Base-by-base conservation (phyloP, 2,329 filamentous ascomycete species). In the Xylariaceae sp. region DNA sequence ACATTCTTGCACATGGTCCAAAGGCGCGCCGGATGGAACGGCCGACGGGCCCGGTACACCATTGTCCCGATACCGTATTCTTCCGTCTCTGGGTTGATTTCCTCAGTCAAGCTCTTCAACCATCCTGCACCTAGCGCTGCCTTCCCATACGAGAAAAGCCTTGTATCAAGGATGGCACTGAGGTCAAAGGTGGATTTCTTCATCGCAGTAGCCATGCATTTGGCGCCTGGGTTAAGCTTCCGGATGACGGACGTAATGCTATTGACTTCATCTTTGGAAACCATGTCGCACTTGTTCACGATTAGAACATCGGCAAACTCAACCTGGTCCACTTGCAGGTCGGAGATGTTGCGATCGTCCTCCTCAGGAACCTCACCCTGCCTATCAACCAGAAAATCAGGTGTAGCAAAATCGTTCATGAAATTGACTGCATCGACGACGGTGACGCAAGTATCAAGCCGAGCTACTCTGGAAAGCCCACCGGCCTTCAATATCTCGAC, bases 261-360 rank as follows among this genome's bases (percentile, higher is more conserved):
- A 67, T 72, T 39, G 9, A 54, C 34, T 31, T 58, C 53, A 1
- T 52, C 48, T 24, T 49, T 44, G 6, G 51, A 16, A 55, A 85
- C 78, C 45, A 79, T 76, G 45, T 87, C 82, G 4, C 76, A 67
- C 60, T 88, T 88, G 64, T 88, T 88, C 16, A 87, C 64, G 3
- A 87, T 71, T 12, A 88, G 73, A 6, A 87, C 82, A 49, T 88
- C 83, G 0, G 84, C 83, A 51, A 89, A 89, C 61, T 89, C 85
- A 44, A 88, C 85, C 54, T 88, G 84, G 51, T 88, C 84, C 0
- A 86, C 82, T 73, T 87, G 85, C 0, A 89, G 70, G 50, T 88
- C 83, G 0, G 83, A 86, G 2, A 89, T 83, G 0, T 82, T 87
- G 0, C 84, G 68, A 50, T 89, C 83, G 45, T 89, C 85, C 49